phyloP scores from a whole-genome alignment of 2,329 filamentous ascomycete genomes.

The Leptographium galeiforme region DNA sequence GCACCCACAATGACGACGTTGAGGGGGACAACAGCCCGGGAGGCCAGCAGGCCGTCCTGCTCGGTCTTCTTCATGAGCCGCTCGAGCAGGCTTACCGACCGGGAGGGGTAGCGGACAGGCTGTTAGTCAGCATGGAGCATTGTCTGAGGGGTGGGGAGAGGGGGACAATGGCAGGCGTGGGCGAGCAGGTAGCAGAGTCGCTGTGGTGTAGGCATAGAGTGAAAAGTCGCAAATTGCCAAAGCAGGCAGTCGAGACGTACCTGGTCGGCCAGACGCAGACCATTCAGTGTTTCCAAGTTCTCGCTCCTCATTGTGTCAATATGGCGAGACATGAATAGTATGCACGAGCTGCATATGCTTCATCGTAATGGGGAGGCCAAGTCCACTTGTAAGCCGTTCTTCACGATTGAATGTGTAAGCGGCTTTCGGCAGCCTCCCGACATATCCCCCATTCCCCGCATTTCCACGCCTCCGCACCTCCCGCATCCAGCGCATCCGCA shows the following conservation, averaged over 20 bases:
- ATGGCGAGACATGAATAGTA: too few species aligned
- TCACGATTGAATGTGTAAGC: not conserved
- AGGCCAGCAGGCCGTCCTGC: not conserved
- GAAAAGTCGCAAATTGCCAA: not conserved
- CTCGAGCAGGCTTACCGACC: not conserved
- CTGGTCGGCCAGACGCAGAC: not conserved
- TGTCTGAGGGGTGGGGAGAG: not conserved
- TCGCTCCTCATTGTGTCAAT: not conserved
- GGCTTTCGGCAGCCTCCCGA: not conserved
- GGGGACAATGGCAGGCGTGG: not conserved
- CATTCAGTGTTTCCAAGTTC: not conserved
- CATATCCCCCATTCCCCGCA: not conserved
- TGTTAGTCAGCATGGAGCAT: not conserved
- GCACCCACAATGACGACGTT: constrained; percentile 12
- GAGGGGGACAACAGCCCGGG: not conserved
- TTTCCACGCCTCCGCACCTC: not conserved
- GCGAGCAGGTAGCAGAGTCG: not conserved
- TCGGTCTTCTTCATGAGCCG: not conserved
- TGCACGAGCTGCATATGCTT: too few species aligned
- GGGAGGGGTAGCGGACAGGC: not conserved
- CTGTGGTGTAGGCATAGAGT: not conserved
- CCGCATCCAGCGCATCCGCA: constrained; percentile 1
- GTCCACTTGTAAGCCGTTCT: not conserved
- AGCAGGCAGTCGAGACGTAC: not conserved
- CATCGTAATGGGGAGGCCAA: too few species aligned